These are phyloP conservation scores for Luffa aegyptiaca DNA, from an alignment of 306 rosid genomes.

Conservation along the genomic window DNA sequence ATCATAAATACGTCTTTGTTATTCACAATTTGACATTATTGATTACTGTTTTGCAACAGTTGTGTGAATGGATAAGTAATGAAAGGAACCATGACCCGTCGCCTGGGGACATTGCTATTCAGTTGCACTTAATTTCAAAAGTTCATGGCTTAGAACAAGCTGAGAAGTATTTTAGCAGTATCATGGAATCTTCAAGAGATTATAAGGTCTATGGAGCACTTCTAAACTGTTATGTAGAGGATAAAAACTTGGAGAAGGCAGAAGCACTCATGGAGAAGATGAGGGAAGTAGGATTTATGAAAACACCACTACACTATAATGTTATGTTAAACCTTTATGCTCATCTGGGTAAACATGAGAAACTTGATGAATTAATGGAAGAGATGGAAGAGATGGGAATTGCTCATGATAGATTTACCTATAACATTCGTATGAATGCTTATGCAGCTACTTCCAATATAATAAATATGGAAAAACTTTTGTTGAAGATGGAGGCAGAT, in stretches of 20 bases:
- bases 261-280: conserved; percentile 46
- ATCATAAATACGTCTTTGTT: neutral
- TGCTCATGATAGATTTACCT: conserved; percentile 19
- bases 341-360: conserved; percentile 35
- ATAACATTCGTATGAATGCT: conserved; percentile 38
- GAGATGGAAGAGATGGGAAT: conserved; percentile 51
- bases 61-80: conserved; percentile 47
- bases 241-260: conserved; percentile 40
- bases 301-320: conserved; percentile 26
- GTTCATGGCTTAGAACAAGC: conserved; percentile 50
- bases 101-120: conserved; percentile 32
- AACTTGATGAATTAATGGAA: conserved; percentile 31
- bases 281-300: conserved; percentile 17
- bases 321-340: conserved; percentile 52
- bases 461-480: conserved; percentile 48
- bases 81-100: conserved; percentile 14
- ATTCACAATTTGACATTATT: neutral
- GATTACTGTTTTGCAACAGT: conserved; percentile 24
- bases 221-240: conserved; percentile 40
- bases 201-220: conserved; percentile 42
- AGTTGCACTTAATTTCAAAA: conserved; percentile 45
- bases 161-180: conserved; percentile 34
- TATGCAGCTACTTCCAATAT: conserved; percentile 23
- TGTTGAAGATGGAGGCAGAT: conserved; percentile 45
- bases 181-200: conserved; percentile 25